These are phyloP conservation scores for Saccharomyces pastorianus DNA, from an alignment of 1,139 yeast genomes.

Conservation along the genomic window DNA sequence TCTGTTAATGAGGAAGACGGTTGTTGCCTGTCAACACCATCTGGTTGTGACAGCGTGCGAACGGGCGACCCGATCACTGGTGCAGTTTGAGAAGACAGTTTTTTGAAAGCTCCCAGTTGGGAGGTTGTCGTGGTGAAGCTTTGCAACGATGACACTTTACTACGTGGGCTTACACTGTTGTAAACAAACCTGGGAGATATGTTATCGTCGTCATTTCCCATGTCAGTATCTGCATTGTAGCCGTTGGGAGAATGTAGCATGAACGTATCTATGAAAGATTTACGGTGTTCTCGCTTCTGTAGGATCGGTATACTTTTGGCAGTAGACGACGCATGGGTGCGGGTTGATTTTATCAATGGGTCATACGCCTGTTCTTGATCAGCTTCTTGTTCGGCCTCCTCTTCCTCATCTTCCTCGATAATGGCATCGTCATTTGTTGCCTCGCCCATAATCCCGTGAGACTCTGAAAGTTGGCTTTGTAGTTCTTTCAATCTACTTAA, in stretches of 20 bases:
- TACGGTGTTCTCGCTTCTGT: slow-evolving; percentile 13
- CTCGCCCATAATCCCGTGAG: not conserved
- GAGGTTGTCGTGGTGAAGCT: slow-evolving; percentile 9
- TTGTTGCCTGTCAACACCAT: not conserved
- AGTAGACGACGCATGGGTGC: not conserved
- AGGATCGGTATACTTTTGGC: slow-evolving; percentile 13
- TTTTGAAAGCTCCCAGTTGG: slow-evolving; percentile 8
- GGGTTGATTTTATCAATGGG: not conserved
- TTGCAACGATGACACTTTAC: slow-evolving; percentile 13
- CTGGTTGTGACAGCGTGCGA: not conserved
- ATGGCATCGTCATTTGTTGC: slow-evolving; percentile 7
- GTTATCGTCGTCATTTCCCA: not conserved
- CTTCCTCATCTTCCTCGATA: slow-evolving; percentile 10
- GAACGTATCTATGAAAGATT: slow-evolving; percentile 25
- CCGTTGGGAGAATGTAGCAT: slow-evolving; percentile 10
- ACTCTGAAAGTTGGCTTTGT: not conserved
- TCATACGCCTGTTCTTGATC: slow-evolving; percentile 1
- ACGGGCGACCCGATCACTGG: not conserved
- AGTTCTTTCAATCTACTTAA: not conserved
- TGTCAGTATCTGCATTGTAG: slow-evolving; percentile 5
- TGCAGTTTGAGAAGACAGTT: slow-evolving; percentile 2
- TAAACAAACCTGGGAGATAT: slow-evolving; percentile 5
- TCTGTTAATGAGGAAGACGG: not conserved
- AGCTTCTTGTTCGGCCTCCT: slow-evolving; percentile 7
- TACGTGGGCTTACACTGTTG: slow-evolving; percentile 12